phyloP scores from a whole-genome alignment of 148 eudicot species.

The Arctostaphylos glauca region DNA sequence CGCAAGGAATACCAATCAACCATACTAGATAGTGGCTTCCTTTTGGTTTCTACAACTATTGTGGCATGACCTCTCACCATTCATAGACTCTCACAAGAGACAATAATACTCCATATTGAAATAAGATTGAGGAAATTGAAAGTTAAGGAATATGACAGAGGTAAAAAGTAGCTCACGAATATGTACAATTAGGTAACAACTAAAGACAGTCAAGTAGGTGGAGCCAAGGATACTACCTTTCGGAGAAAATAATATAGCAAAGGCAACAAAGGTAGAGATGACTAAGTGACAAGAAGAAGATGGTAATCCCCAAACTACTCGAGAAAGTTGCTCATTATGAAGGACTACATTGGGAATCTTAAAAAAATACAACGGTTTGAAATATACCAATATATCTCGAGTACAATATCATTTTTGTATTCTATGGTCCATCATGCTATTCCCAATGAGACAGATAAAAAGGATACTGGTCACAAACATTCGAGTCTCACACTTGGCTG shows the following conservation, averaged over 20 bases:
- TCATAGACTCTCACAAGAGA: background rate
- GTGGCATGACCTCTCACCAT: background rate
- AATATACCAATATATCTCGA: background rate
- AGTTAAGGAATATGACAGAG: background rate
- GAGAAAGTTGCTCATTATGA: background rate
- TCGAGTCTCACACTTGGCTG: constrained; percentile 67
- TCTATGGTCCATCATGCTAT: background rate
- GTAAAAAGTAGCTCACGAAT: background rate
- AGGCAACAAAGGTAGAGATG: background rate
- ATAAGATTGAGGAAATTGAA: background rate
- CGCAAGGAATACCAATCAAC: background rate
- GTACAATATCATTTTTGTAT: background rate
- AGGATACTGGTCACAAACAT: constrained; percentile 99
- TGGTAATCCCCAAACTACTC: background rate
- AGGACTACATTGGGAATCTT: background rate
- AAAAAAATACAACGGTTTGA: background rate
- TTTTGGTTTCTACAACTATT: background rate
- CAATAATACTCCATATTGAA: background rate
- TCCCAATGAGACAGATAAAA: constrained; percentile 3
- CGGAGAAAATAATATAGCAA: background rate
- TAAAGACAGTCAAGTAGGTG: background rate
- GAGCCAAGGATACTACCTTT: background rate
- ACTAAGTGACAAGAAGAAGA: background rate
- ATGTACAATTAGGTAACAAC: background rate
- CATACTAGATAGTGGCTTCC: background rate